Evolutionary conservation across 176 grass and related monocot genomes (phyloP), one percentile per base, ranked within the genome.

Genomic region (Metroxylon sagu): DNA sequence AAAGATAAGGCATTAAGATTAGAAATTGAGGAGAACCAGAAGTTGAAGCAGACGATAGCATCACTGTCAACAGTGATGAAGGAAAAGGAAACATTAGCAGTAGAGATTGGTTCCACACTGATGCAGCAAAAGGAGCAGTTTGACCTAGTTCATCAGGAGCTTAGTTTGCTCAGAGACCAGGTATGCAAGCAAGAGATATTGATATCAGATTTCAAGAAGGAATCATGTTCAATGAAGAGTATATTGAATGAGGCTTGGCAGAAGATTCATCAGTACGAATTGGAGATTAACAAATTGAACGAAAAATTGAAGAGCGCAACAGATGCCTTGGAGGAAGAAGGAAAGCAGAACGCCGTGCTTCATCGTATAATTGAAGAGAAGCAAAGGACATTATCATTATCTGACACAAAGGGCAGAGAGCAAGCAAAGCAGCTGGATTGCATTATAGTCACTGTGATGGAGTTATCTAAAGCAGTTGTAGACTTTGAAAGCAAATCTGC

Each of bases 121-220:
- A 65, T 79, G 43, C 74, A 78, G 49, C 84, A 91, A 50, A 85
- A 85, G 30, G 79, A 82, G 48, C 84, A 97, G 84, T 61, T 80
- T 52, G 77, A 91, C 49, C 49, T 88, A 59, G 76, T 72, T 60
- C 56, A 73, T n/a, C 72, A 84, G 15, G 86, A 87, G 65, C 67
- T 85, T 74, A 62, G 51, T 26, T 85, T 82, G 61, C 80, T 80
- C n/a, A 80, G 67, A 73, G 84, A 88, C 62, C 83, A 77, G 57
- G 64, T 82, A 19, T 68, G 54, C 0, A 77, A 82, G 60, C 87
- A 88, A 63, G 76, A 82, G 28, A 29, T 70, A 10, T 39, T 83
- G 56, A 83, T 80, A 55, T 83, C 68, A 14, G 90, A 89, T 62
- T 78, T 66, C 51, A 79, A 70, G 61, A 60, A 61, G 8, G 92